Base-by-base conservation (phyloP, 2,329 filamentous ascomycete species). In the Talaromyces sp. region DNA sequence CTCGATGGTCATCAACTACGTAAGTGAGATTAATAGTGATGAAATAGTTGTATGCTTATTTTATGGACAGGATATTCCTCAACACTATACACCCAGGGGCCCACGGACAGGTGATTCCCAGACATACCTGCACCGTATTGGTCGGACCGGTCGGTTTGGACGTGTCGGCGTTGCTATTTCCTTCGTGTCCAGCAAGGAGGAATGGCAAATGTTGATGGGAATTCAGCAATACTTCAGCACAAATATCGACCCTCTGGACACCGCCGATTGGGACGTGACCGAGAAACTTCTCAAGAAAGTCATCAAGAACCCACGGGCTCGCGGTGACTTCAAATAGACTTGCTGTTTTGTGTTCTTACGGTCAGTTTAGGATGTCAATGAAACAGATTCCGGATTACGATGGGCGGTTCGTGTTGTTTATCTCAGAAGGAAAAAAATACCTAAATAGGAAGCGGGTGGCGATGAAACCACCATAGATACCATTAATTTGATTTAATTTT, bases 1-100 rank as follows among this genome's bases (percentile, higher is more conserved):
- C 15, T 96, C 92, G 10, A 95, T 99, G 88, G 95, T 99, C 59
- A 92, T 99, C 82, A 99, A 99, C 81, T 99, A 99, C 77, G 83
- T 84, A 77, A 65, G 79, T 72, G 32, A 27, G 27, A 9, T n/a
- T 33, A 30, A 15, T 25, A 59, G 6, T n/a, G 15, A 11, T 19
- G 28, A 25, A 30, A 32, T 44, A 11, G 32, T 17, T 53, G 19
- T 3, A 47, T 60, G 11, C 11, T 44, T 71, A 49, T 70, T 64
- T 39, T 8, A 15, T 49, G 39, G 25, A 2, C 49, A 78, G 74
- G 89, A 92, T 68, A 89, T 92, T 62, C 89, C 89, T 27, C 90
- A 89, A 81, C 62, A 81, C 65, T 81, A 87, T 69, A 77, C 84
- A 36, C 82, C 81, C 4, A 81, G 81, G 60, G 75, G 77, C 54